phyloP scores from a whole-genome alignment of 306 rosid genomes.

The Pueraria montana region DNA sequence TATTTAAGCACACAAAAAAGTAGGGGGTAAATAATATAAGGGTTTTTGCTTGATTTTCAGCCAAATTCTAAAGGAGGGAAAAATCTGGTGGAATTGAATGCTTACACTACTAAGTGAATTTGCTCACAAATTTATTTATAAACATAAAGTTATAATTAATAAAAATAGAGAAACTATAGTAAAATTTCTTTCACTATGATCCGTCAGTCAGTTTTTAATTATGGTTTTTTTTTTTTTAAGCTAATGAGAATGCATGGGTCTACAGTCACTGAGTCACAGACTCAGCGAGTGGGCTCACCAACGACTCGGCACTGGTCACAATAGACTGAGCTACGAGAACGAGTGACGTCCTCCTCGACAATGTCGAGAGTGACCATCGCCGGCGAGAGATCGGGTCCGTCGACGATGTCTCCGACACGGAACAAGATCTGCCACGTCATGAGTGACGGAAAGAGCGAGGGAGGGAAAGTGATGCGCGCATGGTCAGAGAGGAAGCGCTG shows the following conservation, averaged over 20 bases:
- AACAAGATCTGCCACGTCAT: slow-evolving; percentile 91
- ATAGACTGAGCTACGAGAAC: slow-evolving; percentile 73
- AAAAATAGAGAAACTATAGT: neutral
- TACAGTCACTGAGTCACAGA: neutral
- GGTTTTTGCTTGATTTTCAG: neutral
- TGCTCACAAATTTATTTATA: too few species aligned
- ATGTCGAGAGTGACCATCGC: slow-evolving; percentile 69
- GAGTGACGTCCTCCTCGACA: slow-evolving; percentile 92
- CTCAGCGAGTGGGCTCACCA: slow-evolving; percentile 76
- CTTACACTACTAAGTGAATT: neutral
- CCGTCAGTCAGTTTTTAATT: too few species aligned
- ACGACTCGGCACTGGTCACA: slow-evolving; percentile 99
- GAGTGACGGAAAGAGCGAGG: slow-evolving; percentile 76
- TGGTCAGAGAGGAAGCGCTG: slow-evolving; percentile 69
- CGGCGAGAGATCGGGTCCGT: slow-evolving; percentile 58
- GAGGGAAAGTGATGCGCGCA: slow-evolving; percentile 71
- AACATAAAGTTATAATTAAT: too few species aligned
- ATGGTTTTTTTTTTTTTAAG: neutral
- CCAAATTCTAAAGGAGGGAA: neutral
- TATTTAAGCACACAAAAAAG: neutral
- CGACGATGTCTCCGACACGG: slow-evolving; percentile 58
- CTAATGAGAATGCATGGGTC: neutral
- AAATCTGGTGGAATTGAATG: neutral
- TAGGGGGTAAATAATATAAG: neutral
- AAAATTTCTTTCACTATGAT: neutral